Evolutionary conservation across 257 asterid genomes (phyloP).

Genomic region (Solanum gandarillasii): DNA sequence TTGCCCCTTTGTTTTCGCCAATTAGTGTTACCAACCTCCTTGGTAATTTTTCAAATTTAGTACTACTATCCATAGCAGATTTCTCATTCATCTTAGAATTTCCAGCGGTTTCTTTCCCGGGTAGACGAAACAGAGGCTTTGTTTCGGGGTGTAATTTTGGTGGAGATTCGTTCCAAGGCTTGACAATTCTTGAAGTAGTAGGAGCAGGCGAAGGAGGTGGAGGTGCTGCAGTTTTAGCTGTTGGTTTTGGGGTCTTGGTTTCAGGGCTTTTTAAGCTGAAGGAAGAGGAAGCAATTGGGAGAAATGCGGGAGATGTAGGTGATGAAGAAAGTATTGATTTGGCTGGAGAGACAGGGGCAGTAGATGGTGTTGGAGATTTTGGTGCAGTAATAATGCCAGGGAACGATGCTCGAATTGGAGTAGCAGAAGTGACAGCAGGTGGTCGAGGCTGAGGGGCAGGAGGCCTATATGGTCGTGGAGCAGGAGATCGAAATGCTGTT

Average conservation of each 20-base stretch:
- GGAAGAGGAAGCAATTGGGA: background rate
- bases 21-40: slow-evolving; percentile 47
- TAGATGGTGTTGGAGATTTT: slow-evolving; percentile 15
- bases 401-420: background rate
- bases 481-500: background rate
- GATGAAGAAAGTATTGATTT: background rate
- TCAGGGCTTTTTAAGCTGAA: slow-evolving; percentile 8
- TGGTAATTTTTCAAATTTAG: slow-evolving; percentile 24
- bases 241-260: slow-evolving; percentile 8
- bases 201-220: background rate
- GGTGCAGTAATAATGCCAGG: background rate
- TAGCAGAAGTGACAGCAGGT: background rate
- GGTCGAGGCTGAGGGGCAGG: background rate
- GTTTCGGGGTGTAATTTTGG: slow-evolving; percentile 17
- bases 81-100: slow-evolving; percentile 12
- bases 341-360: slow-evolving; percentile 11
- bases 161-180: slow-evolving; percentile 19
- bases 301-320: slow-evolving; percentile 4
- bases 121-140: slow-evolving; percentile 16
- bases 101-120: background rate
- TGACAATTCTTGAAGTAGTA: slow-evolving; percentile 17
- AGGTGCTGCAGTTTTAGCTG: background rate
- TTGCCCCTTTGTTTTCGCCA: slow-evolving; percentile 78
- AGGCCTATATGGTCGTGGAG: background rate
- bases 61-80: background rate